These are phyloP conservation scores for Pelargonium myrrhifolium DNA, from an alignment of 441 rosid species.

Conservation along the genomic window DNA sequence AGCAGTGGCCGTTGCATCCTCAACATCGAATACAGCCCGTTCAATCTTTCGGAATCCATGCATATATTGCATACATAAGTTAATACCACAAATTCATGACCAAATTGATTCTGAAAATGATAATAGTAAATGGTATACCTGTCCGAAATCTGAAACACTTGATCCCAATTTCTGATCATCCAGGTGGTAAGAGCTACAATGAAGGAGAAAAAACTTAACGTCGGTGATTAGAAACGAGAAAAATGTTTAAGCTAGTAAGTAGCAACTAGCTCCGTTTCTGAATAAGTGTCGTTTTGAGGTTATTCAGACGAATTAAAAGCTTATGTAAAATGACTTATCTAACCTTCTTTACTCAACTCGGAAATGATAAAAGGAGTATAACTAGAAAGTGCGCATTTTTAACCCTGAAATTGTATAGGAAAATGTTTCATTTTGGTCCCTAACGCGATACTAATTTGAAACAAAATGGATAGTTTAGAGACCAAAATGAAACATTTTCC, in stretches of 20 bases:
- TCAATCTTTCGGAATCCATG: conserved; percentile 46
- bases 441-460: too few relatives aligned
- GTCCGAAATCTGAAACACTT: conserved; percentile 56
- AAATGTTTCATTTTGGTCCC: too few relatives aligned
- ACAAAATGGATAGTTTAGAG: too few relatives aligned
- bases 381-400: too few relatives aligned
- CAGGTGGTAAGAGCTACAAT: conserved; percentile 66
- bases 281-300: too few relatives aligned
- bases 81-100: conserved; percentile 12
- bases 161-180: conserved; percentile 69
- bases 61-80: conserved; percentile 12
- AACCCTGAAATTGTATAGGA: too few relatives aligned
- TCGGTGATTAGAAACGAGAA: conserved; percentile 3
- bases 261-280: too few relatives aligned
- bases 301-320: too few relatives aligned
- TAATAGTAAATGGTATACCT: conserved; percentile 41
- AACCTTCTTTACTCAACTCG: too few relatives aligned
- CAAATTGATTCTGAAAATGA: not conserved
- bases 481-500: too few relatives aligned
- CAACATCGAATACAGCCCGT: conserved; percentile 82
- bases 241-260: conserved; percentile 9
- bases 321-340: too few relatives aligned
- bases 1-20: conserved; percentile 77
- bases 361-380: too few relatives aligned
- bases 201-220: not conserved